phyloP scores from a whole-genome alignment of 352 stramenopile species.

The Pythium plurisporium region DNA sequence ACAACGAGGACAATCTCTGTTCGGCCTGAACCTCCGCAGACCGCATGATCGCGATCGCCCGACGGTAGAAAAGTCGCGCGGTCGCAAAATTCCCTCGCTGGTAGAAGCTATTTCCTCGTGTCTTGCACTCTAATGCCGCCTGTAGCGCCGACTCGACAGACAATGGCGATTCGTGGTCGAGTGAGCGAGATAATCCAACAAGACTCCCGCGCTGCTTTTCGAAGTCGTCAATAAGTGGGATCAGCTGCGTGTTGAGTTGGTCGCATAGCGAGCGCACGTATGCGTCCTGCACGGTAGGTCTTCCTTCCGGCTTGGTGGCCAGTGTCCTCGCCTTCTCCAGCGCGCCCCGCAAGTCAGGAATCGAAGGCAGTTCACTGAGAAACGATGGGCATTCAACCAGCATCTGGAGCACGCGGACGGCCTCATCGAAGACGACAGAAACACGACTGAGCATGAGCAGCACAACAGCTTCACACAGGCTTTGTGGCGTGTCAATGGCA shows the following conservation, averaged over 20 bases:
- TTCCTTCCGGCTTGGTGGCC: slow-evolving; percentile 28
- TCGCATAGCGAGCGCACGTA: slow-evolving; percentile 42
- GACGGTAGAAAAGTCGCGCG: slow-evolving; percentile 57
- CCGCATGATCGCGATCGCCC: slow-evolving; percentile 45
- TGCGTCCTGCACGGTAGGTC: slow-evolving; percentile 29
- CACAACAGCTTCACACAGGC: slow-evolving; percentile 48
- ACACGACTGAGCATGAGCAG: slow-evolving; percentile 50
- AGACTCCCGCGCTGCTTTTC: slow-evolving; percentile 51
- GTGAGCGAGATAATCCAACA: slow-evolving; percentile 28
- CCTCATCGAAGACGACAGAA: slow-evolving; percentile 50
- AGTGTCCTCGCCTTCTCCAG: slow-evolving; percentile 48
- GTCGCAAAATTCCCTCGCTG: slow-evolving; percentile 52
- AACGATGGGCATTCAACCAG: slow-evolving; percentile 35
- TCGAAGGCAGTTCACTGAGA: slow-evolving; percentile 21
- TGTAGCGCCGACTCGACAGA: slow-evolving; percentile 19
- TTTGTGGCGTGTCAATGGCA: neutral
- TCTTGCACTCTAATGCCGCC: slow-evolving; percentile 35
- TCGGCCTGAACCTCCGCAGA: slow-evolving; percentile 44
- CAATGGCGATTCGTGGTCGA: slow-evolving; percentile 17
- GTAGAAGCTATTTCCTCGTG: slow-evolving; percentile 57
- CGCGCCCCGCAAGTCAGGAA: slow-evolving; percentile 53
- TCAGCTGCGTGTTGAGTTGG: slow-evolving; percentile 34
- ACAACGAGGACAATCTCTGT: slow-evolving; percentile 29
- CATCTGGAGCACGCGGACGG: slow-evolving; percentile 55
- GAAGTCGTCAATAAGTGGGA: slow-evolving; percentile 45